Conservation (phyloP, 2,329 filamentous ascomycete genomes). For the Colletotrichum gloeosporioides region DNA sequence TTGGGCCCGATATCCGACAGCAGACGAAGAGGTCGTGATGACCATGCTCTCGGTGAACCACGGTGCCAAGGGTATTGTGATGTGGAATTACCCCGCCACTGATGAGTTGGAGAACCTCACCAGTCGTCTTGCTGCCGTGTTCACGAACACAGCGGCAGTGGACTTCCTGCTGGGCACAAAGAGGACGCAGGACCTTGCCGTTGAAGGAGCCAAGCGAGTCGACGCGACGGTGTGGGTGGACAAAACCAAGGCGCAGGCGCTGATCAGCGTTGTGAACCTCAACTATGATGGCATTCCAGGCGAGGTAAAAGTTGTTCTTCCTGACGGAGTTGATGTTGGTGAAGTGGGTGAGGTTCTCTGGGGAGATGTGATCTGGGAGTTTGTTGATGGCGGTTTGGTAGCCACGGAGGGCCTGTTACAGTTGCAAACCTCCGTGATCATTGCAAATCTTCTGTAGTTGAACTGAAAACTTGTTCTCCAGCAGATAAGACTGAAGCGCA, state of each 20-base stretch:
- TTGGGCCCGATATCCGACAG: constrained; percentile 50
- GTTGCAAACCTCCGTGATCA: neutral
- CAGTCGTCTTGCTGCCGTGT: constrained; percentile 41
- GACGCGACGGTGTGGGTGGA: constrained; percentile 10
- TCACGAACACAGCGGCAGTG: constrained; percentile 39
- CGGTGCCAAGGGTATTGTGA: constrained; percentile 47
- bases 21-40: constrained; percentile 50
- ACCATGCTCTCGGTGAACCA: constrained; percentile 49
- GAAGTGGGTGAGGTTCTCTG: neutral
- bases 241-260: neutral
- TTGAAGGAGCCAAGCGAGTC: constrained; percentile 5
- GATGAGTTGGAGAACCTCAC: constrained; percentile 40
- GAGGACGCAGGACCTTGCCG: neutral
- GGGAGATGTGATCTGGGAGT: neutral
- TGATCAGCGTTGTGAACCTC: constrained; percentile 12
- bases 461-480: too few relatives aligned
- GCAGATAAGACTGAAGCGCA: too few relatives aligned
- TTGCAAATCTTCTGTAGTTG: neutral
- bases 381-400: neutral
- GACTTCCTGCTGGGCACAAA: constrained; percentile 32
- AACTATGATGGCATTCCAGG: neutral
- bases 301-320: neutral
- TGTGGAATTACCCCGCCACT: constrained; percentile 51
- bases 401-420: neutral
- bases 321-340: neutral